These are phyloP conservation scores for Globisporangium spiculum DNA, from an alignment of 352 stramenopile species.

Conservation along the genomic window DNA sequence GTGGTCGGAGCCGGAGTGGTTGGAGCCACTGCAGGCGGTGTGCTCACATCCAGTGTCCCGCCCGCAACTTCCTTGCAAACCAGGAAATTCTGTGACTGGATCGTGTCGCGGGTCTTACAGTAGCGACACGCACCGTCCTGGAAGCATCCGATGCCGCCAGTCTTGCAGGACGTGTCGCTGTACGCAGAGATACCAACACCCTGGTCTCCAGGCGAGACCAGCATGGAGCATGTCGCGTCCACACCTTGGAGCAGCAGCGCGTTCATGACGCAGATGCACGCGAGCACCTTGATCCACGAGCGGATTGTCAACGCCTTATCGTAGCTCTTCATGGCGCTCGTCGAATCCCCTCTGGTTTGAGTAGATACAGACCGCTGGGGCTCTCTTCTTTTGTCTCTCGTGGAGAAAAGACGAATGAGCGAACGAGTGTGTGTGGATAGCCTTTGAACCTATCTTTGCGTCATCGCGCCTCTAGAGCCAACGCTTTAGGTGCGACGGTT, in stretches of 20 bases:
- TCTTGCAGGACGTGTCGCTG: slow-evolving; percentile 14
- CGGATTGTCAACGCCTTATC: not conserved
- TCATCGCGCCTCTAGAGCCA: not conserved
- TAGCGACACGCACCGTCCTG: slow-evolving; percentile 16
- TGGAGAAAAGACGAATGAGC: slow-evolving; percentile 9
- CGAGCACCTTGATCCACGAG: slow-evolving; percentile 14
- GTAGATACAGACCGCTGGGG: not conserved
- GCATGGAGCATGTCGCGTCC: not conserved
- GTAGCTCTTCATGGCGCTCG: slow-evolving; percentile 8
- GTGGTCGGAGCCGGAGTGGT: not conserved
- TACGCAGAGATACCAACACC: slow-evolving; percentile 11
- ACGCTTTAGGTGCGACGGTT: not conserved
- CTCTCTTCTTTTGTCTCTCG: not conserved
- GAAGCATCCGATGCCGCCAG: slow-evolving; percentile 25
- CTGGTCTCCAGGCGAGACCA: slow-evolving; percentile 12
- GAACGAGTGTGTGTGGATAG: not conserved
- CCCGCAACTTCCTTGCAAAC: too few relatives aligned
- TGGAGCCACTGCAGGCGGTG: too few relatives aligned
- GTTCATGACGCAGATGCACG: slow-evolving; percentile 1
- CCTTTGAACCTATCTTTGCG: not conserved
- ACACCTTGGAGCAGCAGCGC: not conserved
- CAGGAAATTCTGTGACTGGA: slow-evolving; percentile 14
- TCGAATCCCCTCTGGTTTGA: not conserved
- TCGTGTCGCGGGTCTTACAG: slow-evolving; percentile 22
- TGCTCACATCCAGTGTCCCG: too few relatives aligned